Evolutionary conservation across 208 protist genomes (phyloP), one percentile per base, ranked within the genome.

Genomic region (Vickermania spadyakhi): DNA sequence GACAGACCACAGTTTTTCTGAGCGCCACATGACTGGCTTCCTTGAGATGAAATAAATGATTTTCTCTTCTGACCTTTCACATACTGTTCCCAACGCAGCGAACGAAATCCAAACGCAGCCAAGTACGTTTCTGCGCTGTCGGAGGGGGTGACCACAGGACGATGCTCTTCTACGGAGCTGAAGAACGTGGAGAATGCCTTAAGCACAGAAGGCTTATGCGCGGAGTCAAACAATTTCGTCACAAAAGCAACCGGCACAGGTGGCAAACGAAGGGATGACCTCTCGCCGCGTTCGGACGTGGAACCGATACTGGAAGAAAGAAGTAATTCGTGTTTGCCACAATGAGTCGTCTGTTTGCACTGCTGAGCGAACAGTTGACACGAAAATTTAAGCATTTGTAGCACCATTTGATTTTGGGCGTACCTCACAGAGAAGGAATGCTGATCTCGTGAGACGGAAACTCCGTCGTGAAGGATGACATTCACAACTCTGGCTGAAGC

Each of bases 331-430:
- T 49, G 41, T 21, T 49, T 11, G 26, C 25, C 21, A 55, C 25
- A 27, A 55, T 26, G 11, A 28, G 13, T 22, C 26, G 51, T 11
- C 26, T 55, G 51, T 23, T 55, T 18, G 28, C 26, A 5, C 50
- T 21, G 55, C 11, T 52, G 13, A 61, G 22, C 54, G 58, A 91
- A 91, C 0, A 91, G 30, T 31, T 73, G 65, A 41, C 73, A 72
- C 3, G 80, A 65, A 28, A 91, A 68, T 56, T 74, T 63, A 31
- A 91, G 52, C 0, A 75, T 59, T n/a, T 75, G 74, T 5, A 91
- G 29, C 21, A 73, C 72, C 84, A 91, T 87, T 71, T 91, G 79
- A 55, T 76, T 84, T 64, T 91, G 84, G 5, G 72, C 80, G 66
- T 91, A 91, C 4, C 75, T 86, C 29, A 86, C 75, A 7, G 84